Conservation (phyloP, 352 stramenopile species). For the Globisporangium paroecandrum region DNA sequence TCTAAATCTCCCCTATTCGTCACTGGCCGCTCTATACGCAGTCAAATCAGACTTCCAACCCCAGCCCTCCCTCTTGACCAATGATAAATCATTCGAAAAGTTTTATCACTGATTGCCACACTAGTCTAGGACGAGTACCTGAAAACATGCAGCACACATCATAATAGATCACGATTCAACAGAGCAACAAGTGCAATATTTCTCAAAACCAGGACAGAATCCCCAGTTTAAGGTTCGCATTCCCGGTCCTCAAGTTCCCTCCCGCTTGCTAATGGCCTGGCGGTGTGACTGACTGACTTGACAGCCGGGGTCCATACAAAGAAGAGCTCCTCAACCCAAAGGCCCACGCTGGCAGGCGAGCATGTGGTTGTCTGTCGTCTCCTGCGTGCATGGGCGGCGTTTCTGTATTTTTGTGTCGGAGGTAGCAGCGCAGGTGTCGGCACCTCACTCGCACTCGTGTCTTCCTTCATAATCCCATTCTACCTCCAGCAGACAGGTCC, state of each 20-base stretch:
- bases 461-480: conserved; percentile 9
- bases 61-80: neutral
- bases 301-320: conserved; percentile 1
- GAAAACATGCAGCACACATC: neutral
- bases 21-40: neutral
- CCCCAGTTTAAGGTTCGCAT: conserved; percentile 1
- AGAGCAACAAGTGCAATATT: neutral
- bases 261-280: neutral
- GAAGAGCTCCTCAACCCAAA: conserved; percentile 4
- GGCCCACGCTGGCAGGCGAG: neutral
- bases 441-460: neutral
- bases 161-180: no score
- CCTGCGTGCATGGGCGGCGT: neutral
- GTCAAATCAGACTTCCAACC: conserved; percentile 7
- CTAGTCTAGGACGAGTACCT: neutral
- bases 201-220: neutral
- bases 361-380: neutral
- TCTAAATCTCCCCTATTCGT: neutral
- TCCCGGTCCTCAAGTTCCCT: neutral
- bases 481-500: neutral
- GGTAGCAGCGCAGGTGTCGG: neutral
- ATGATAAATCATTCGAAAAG: conserved; percentile 8
- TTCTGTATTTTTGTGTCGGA: conserved; percentile 1
- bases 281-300: conserved; percentile 6
- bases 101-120: neutral